Evolutionary conservation across 2,329 filamentous ascomycete genomes (phyloP), one percentile per base, ranked within the genome.

Genomic region (Cladophialophora yegresii): DNA sequence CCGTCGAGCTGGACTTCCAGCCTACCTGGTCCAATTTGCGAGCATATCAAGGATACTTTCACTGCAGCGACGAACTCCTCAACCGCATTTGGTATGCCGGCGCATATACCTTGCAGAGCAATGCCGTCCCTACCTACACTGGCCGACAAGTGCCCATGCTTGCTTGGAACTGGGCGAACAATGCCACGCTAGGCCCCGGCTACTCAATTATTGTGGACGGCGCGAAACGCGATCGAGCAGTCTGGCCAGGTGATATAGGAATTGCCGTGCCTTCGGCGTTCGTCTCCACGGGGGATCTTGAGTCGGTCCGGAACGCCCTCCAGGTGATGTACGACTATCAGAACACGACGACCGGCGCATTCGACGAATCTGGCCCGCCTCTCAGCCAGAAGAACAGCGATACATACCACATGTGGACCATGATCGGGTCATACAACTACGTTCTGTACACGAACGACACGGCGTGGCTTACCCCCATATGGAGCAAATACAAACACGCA

Each of bases 391-490:
- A 72, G 20, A 67, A 71, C 51, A 74, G 73, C 16, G 75, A 77
- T 43, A 76, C 75, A 7, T 76, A 76, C 61, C 75, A 76, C 56
- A 79, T 85, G 71, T 83, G 83, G 75, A 82, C 81, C 1, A 79
- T 87, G 73, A 83, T 87, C 50, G 83, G 84, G 2, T 83, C 82
- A 5, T 84, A 84, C 71, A 84, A 85, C 58, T 87, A 87, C 68
- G 77, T 84, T 51, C 75, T 86, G 1, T 86, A 80, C 68, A 82
- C 83, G 0, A 81, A 82, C 26, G 82, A 87, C 61, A 74, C 79
- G 4, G 73, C 71, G 0, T 86, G 83, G 62, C 70, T 86, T 12
- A 65, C 70, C 3, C 60, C 69, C 4, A 80, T 80, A 28, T 86
- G 83, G 84, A 67, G 74, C 0, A 77, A 76, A 2, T 85, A 85